These are phyloP conservation scores for Danielozyma ontarioensis DNA, from an alignment of 805 yeast species.

Conservation along the genomic window DNA sequence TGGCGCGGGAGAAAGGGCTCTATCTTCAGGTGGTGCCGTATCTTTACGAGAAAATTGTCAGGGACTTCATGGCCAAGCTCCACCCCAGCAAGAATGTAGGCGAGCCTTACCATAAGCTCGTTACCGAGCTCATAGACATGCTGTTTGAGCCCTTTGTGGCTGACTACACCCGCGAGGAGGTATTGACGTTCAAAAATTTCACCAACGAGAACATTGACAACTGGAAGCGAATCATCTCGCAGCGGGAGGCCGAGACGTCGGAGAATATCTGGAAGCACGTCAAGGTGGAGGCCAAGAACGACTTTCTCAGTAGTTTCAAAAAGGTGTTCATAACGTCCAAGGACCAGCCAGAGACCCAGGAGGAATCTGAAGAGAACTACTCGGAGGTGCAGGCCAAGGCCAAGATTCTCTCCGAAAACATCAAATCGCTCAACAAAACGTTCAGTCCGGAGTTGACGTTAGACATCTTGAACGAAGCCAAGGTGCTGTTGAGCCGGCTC, in stretches of 20 bases:
- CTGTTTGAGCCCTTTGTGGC: constrained; percentile 35
- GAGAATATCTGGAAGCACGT: constrained; percentile 46
- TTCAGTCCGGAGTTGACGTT: constrained; percentile 79
- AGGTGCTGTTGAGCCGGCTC: constrained; percentile 56
- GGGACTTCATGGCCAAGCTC: constrained; percentile 20
- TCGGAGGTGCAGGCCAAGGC: constrained; percentile 77
- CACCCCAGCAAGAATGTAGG: constrained; percentile 32
- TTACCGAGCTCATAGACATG: constrained; percentile 36
- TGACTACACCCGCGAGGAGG: constrained; percentile 36
- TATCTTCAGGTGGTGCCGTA: constrained; percentile 37
- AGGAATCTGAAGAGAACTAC: constrained; percentile 22
- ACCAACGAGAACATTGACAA: constrained; percentile 20
- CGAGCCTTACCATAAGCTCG: constrained; percentile 23
- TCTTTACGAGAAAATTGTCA: constrained; percentile 26
- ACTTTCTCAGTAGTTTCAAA: constrained; percentile 58
- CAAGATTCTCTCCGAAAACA: constrained; percentile 67
- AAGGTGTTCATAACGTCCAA: constrained; percentile 45
- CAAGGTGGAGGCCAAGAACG: constrained; percentile 45
- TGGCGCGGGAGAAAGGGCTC: constrained; percentile 19
- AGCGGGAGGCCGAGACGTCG: constrained; percentile 45
- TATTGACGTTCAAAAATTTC: constrained; percentile 18
- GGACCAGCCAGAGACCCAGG: neutral
- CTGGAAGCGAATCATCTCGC: constrained; percentile 33
- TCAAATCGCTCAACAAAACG: constrained; percentile 69
- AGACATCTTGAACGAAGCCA: constrained; percentile 63